Evolutionary conservation across 768 basidiomycete species (phyloP).

Genomic region (Naganishia onofrii): DNA sequence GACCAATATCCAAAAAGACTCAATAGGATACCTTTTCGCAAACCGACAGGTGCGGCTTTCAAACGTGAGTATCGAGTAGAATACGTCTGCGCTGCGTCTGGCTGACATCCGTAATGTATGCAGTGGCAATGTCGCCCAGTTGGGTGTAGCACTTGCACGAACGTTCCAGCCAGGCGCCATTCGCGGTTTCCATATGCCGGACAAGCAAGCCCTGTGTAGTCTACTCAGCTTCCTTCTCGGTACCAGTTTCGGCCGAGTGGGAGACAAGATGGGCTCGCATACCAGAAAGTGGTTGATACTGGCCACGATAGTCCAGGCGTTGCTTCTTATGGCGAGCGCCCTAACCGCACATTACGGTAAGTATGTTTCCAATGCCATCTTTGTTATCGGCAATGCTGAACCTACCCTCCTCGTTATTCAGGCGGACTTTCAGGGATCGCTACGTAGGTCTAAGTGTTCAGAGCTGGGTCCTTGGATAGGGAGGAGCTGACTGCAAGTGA

Average conservation of each 20-base stretch:
- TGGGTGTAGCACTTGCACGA: conserved; percentile 75
- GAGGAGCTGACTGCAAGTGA: not conserved
- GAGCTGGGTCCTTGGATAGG: not conserved
- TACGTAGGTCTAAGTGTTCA: not conserved
- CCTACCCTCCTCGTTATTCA: not conserved
- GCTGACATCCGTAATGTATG: conserved; percentile 6
- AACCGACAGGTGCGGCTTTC: conserved; percentile 43
- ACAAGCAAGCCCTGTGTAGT: conserved; percentile 80
- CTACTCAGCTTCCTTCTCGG: conserved; percentile 72
- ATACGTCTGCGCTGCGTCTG: not conserved
- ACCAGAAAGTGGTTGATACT: conserved; percentile 71
- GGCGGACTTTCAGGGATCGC: not conserved
- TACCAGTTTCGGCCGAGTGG: conserved; percentile 69
- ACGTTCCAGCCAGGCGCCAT: conserved; percentile 61
- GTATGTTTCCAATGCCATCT: conserved; percentile 55
- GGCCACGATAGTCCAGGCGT: conserved; percentile 70
- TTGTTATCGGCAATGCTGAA: not conserved
- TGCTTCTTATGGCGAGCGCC: conserved; percentile 72
- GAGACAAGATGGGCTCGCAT: conserved; percentile 73
- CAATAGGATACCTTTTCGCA: not conserved
- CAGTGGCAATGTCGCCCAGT: conserved; percentile 57
- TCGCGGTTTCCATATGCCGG: conserved; percentile 69
- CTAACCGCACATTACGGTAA: conserved; percentile 70
- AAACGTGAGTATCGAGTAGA: conserved; percentile 36
- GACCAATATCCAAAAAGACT: too few species aligned